These are phyloP conservation scores for Salix koriyanagi DNA, from an alignment of 345 rosid species.

Conservation along the genomic window DNA sequence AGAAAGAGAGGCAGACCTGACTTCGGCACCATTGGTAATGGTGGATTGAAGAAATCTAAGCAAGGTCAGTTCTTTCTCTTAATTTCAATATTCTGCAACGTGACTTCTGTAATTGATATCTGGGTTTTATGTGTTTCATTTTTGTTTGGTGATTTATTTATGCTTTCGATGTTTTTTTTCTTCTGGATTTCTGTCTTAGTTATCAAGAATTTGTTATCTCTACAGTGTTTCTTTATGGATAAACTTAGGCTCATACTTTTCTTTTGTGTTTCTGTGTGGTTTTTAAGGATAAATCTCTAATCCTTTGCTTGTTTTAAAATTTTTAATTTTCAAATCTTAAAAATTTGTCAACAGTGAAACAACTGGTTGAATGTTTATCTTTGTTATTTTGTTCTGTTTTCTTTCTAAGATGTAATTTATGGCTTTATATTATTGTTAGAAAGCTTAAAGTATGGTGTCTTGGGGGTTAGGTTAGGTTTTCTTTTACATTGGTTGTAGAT, in stretches of 20 bases:
- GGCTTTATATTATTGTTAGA: background rate
- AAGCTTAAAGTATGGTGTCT: background rate
- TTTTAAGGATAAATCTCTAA: background rate
- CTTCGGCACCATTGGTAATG: constrained; percentile 43
- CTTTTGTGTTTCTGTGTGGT: too few species aligned
- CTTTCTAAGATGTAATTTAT: too few species aligned
- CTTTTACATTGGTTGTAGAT: background rate
- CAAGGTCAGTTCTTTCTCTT: constrained; percentile 39
- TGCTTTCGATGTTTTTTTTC: background rate
- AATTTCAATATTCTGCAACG: background rate
- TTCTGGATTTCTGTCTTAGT: background rate
- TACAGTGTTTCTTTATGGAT: background rate
- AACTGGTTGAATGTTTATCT: background rate
- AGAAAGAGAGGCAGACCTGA: constrained; percentile 67
- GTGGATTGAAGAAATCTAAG: constrained; percentile 50
- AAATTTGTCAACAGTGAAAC: too few species aligned
- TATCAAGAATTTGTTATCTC: background rate
- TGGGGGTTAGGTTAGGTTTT: background rate
- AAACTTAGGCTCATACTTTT: background rate
- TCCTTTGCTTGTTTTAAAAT: background rate
- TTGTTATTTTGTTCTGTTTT: too few species aligned
- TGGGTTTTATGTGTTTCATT: background rate
- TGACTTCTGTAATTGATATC: background rate
- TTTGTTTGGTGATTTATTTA: background rate
- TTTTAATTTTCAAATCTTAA: too few species aligned